These are phyloP conservation scores for Epithele typhae DNA, from an alignment of 768 basidiomycete genomes.

Conservation along the genomic window DNA sequence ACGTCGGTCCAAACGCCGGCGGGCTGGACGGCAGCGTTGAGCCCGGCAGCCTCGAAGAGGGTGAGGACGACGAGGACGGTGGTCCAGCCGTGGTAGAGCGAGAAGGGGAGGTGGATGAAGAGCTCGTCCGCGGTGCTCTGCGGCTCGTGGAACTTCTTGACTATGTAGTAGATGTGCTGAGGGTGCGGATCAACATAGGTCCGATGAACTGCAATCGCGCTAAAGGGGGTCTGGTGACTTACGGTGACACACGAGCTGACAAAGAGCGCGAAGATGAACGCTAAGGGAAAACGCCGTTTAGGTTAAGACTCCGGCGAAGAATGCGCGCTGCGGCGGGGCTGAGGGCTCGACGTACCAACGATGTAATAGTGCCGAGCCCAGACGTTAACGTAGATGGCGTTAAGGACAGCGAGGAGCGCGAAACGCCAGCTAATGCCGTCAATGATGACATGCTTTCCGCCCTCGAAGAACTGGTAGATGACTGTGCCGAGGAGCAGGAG, in stretches of 20 bases:
- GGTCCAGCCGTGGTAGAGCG: constrained; percentile 91
- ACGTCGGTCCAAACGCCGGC: constrained; percentile 92
- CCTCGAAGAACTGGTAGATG: constrained; percentile 82
- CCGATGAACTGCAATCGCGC: too few relatives aligned
- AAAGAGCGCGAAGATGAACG: constrained; percentile 85
- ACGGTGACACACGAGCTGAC: constrained; percentile 70
- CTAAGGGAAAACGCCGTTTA: too few relatives aligned
- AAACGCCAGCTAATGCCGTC: constrained; percentile 92
- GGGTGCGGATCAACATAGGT: constrained; percentile 22
- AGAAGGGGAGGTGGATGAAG: constrained; percentile 94
- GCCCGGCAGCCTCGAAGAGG: constrained; percentile 87
- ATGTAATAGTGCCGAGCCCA: constrained; percentile 79
- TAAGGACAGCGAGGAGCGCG: constrained; percentile 81
- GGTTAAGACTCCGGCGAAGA: too few relatives aligned
- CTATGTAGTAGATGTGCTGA: constrained; percentile 89
- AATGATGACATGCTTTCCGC: constrained; percentile 73
- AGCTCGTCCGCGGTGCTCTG: constrained; percentile 70
- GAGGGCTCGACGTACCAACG: constrained; percentile 45
- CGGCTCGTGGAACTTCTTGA: constrained; percentile 80
- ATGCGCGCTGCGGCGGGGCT: too few relatives aligned
- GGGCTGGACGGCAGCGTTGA: constrained; percentile 54
- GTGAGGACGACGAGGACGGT: constrained; percentile 79
- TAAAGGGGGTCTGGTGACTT: too few relatives aligned
- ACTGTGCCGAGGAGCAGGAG: constrained; percentile 86
- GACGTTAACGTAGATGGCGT: constrained; percentile 84